Conservation (phyloP, 768 basidiomycete genomes). For the Nidularia pulvinata region DNA sequence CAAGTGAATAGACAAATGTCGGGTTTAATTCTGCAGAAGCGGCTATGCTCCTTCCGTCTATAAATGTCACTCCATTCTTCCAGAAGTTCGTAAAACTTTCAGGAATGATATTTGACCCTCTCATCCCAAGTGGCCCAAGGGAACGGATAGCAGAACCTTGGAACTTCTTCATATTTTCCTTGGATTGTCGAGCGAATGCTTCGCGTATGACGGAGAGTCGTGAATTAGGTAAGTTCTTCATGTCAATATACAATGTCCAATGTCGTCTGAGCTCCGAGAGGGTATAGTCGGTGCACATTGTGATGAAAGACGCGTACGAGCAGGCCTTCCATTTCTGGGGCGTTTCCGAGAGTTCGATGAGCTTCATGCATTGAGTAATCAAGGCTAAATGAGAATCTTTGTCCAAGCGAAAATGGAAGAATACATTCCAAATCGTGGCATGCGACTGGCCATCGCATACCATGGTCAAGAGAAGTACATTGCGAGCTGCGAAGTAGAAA, state of each 20-base stretch:
- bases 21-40: constrained; percentile 36
- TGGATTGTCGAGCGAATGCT: constrained; percentile 7
- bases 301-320: constrained; percentile 20
- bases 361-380: constrained; percentile 22
- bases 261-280: constrained; percentile 33
- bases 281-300: constrained; percentile 35
- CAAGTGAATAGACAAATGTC: constrained; percentile 38
- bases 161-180: constrained; percentile 3
- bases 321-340: constrained; percentile 21
- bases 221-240: constrained; percentile 11
- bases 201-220: constrained; percentile 8
- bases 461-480: constrained; percentile 43
- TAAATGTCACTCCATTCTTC: constrained; percentile 25
- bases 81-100: constrained; percentile 19
- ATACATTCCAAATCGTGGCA: constrained; percentile 39
- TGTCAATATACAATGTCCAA: constrained; percentile 30
- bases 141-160: constrained; percentile 1
- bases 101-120: not conserved
- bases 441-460: constrained; percentile 21
- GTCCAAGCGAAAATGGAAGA: constrained; percentile 48
- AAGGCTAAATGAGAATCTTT: constrained; percentile 20
- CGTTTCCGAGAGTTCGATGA: constrained; percentile 15
- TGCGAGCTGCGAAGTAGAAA: constrained; percentile 7
- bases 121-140: constrained; percentile 2
- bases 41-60: constrained; percentile 7